A percentile compares a stretch with the other conserved stretches of the same genome.
These are phyloP conservation scores for Plantago ovata DNA, from an alignment of 257 asterid genomes.

Conservation along the genomic window DNA sequence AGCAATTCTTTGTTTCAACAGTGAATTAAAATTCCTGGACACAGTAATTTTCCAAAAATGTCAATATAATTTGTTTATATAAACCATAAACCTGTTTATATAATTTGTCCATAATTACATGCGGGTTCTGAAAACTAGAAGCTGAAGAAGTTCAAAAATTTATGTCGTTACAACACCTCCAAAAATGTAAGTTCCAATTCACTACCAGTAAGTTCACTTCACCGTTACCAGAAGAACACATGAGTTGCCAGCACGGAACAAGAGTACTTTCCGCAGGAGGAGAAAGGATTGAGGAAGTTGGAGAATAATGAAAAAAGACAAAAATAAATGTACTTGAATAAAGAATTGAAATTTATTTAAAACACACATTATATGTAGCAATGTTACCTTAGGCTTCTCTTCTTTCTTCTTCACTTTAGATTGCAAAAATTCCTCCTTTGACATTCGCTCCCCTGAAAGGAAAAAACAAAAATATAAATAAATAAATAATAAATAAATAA, in stretches of 20 bases:
- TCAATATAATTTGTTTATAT: no score
- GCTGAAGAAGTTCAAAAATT: no score
- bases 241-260: background rate
- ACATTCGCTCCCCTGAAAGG: conserved; percentile 65
- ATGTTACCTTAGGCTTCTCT: conserved; percentile 83
- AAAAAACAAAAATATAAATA: background rate
- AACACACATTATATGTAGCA: no score
- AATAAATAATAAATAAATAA: no score
- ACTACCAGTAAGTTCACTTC: background rate
- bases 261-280: no score
- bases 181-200: background rate
- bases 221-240: background rate
- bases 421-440: conserved; percentile 69
- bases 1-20: no score
- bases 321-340: background rate
- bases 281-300: background rate
- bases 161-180: background rate
- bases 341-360: no score
- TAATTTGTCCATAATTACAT: no score
- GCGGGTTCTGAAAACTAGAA: background rate
- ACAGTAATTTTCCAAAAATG: no score
- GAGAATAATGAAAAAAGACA: background rate
- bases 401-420: conserved; percentile 46
- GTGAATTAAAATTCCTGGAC: no score
- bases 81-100: no score